phyloP scores from a whole-genome alignment of 345 rosid genomes.

The Crucihimalaya himalaica region DNA sequence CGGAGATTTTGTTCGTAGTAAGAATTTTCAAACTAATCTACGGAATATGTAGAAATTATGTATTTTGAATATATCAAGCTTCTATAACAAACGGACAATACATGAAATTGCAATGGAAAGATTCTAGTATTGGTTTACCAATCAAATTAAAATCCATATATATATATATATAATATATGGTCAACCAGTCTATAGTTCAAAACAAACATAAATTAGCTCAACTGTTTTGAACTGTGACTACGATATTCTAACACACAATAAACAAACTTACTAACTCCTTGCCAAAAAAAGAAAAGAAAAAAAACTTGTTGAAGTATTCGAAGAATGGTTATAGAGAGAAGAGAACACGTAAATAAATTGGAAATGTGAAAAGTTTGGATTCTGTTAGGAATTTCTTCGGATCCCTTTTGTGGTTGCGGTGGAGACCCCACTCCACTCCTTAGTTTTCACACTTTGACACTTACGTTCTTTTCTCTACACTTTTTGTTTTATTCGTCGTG shows the following conservation, averaged over 20 bases:
- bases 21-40: not conserved
- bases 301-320: not conserved
- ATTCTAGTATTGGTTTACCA: not conserved
- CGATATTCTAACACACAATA: constrained; percentile 22
- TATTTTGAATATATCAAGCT: not conserved
- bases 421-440: constrained; percentile 40
- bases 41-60: too few species aligned
- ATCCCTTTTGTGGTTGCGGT: constrained; percentile 37
- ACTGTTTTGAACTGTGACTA: constrained; percentile 18
- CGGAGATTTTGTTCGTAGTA: too few species aligned
- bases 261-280: constrained; percentile 21
- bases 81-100: not conserved
- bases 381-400: constrained; percentile 26
- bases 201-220: constrained; percentile 15
- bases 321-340: not conserved
- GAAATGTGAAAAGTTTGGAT: constrained; percentile 4
- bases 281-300: not conserved
- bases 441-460: constrained; percentile 20
- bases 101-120: not conserved
- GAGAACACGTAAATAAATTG: not conserved
- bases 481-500: constrained; percentile 17
- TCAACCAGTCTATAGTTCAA: not conserved
- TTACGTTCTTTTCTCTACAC: constrained; percentile 15
- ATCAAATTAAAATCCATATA: not conserved
- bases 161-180: not conserved